Evolutionary conservation across 257 asterid species (phyloP).

Genomic region (Perilla frutescens): DNA sequence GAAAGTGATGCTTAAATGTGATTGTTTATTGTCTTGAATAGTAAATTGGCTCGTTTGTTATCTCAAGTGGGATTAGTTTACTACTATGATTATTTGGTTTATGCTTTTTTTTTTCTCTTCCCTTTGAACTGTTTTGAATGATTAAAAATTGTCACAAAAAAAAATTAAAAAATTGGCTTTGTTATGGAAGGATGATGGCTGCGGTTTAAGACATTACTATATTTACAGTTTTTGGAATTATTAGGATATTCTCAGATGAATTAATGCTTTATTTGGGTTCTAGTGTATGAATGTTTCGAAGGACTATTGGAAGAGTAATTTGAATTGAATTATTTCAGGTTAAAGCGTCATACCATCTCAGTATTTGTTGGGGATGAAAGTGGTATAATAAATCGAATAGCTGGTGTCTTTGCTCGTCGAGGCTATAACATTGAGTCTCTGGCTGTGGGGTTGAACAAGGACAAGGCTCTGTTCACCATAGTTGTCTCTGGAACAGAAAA

Average conservation of each 20-base stretch:
- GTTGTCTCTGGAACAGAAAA: slow-evolving; percentile 85
- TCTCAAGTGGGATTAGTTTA: slow-evolving; percentile 33
- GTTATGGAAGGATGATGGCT: slow-evolving; percentile 2
- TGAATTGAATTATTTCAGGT: slow-evolving; percentile 48
- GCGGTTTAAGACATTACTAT: neutral
- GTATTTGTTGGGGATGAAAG: slow-evolving; percentile 93
- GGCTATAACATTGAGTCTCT: slow-evolving; percentile 91
- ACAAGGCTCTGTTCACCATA: slow-evolving; percentile 85
- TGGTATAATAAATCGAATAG: slow-evolving; percentile 87
- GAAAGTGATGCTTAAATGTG: slow-evolving; percentile 26
- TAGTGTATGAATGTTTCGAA: slow-evolving; percentile 4
- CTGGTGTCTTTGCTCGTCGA: slow-evolving; percentile 89
- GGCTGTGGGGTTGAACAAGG: slow-evolving; percentile 88
- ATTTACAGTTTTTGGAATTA: neutral
- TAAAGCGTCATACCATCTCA: slow-evolving; percentile 74
- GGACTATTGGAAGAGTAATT: slow-evolving; percentile 12
- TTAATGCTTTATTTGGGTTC: slow-evolving; percentile 18
- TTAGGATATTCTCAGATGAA: neutral
- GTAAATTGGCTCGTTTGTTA: neutral
- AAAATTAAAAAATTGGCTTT: neutral
- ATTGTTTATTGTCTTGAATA: slow-evolving; percentile 6
- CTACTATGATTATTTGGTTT: neutral
- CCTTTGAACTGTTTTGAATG: neutral
- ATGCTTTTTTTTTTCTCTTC: slow-evolving; percentile 15
- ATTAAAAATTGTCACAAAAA: neutral